Evolutionary conservation across 202 grass and related monocot genomes (phyloP).

Genomic region (Panicum hallii): DNA sequence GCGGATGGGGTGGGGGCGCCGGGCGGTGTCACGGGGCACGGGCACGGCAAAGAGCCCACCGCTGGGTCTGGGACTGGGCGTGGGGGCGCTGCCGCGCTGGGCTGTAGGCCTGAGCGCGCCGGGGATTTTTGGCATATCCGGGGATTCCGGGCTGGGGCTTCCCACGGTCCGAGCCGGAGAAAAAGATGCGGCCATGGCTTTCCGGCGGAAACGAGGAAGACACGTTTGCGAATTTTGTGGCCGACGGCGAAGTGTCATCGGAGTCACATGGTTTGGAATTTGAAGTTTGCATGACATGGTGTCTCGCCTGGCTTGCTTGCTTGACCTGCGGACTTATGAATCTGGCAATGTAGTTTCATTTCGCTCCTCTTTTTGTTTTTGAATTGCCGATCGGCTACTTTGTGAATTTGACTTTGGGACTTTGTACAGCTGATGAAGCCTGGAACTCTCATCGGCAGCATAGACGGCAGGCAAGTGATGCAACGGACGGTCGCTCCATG

Average conservation of each 20-base stretch:
- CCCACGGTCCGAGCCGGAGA: slow-evolving; percentile 19
- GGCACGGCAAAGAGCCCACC: background rate
- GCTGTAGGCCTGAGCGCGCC: background rate
- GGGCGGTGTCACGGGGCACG: background rate
- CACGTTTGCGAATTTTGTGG: background rate
- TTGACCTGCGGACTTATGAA: background rate
- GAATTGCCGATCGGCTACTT: no score
- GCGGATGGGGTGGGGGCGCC: slow-evolving; percentile 14
- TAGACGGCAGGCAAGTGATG: background rate
- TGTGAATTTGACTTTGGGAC: no score
- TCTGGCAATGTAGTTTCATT: background rate
- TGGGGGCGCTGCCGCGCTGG: background rate
- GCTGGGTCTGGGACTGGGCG: background rate
- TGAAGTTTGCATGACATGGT: background rate
- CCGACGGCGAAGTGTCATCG: background rate
- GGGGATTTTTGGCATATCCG: background rate
- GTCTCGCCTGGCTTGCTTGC: background rate
- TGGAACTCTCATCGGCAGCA: no score
- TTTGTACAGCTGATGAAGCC: no score
- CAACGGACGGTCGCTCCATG: background rate
- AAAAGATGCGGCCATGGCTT: slow-evolving; percentile 15
- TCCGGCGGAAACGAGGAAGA: slow-evolving; percentile 13
- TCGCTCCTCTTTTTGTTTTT: background rate
- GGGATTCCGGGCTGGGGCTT: background rate
- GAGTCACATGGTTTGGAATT: slow-evolving; percentile 19